Conservation (phyloP, 2,329 filamentous ascomycete species). For the Venturia asperata region DNA sequence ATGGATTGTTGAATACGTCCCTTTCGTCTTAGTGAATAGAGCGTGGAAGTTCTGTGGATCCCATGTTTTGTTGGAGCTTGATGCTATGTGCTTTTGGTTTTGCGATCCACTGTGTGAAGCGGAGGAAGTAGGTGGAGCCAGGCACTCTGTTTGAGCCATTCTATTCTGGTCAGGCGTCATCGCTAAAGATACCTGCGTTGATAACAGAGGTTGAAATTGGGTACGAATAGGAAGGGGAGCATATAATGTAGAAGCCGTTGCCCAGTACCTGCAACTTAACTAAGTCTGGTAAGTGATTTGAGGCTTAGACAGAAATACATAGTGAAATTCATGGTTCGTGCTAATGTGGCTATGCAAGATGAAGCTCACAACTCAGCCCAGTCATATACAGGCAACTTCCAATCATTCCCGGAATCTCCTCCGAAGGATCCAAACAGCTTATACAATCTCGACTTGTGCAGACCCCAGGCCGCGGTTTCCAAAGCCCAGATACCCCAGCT, state of each 20-base stretch:
- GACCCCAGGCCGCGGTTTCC: slow-evolving; percentile 10
- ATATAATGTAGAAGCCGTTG: neutral
- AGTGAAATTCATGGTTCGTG: neutral
- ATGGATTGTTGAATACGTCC: neutral
- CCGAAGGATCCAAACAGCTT: slow-evolving; percentile 8
- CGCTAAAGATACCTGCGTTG: neutral
- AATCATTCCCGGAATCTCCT: neutral
- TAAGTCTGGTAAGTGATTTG: neutral
- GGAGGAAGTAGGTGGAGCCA: neutral
- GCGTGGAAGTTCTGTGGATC: neutral
- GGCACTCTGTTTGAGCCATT: neutral
- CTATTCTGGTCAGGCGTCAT: neutral
- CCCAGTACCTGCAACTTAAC: neutral
- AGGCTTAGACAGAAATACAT: neutral
- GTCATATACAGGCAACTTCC: neutral
- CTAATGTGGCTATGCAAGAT: neutral
- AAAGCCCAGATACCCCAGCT: slow-evolving; percentile 13
- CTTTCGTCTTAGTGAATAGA: neutral
- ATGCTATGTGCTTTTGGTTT: neutral
- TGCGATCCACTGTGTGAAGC: neutral
- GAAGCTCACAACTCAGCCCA: slow-evolving; percentile 2
- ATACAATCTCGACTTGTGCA: slow-evolving; percentile 5
- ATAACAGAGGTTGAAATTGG: neutral
- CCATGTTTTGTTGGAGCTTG: neutral
- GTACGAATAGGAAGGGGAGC: too few species aligned